Conservation (phyloP, 192 early-diverging fungal species). For the Rhizophagus prolifer region DNA sequence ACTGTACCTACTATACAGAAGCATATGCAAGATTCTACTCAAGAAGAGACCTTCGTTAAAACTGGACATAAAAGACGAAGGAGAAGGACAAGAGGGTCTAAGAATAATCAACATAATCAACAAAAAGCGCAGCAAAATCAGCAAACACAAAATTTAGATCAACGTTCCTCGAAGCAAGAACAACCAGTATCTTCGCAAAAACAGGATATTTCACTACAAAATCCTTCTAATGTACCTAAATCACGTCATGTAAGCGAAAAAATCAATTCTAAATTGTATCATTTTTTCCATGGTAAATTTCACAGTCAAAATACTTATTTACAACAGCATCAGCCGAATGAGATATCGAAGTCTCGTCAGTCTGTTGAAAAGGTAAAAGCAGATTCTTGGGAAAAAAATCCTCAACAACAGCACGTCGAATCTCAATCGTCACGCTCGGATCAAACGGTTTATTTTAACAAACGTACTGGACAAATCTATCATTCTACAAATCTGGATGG, state of each 20-base stretch:
- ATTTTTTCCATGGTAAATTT: no score
- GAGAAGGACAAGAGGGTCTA: conserved; percentile 17
- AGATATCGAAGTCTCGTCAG: background rate
- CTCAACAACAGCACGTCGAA: no score
- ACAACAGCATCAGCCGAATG: background rate
- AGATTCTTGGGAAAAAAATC: no score
- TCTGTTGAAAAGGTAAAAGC: background rate
- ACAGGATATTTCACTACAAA: background rate
- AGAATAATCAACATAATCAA: conserved; percentile 21
- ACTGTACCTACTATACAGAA: background rate
- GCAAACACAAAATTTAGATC: background rate
- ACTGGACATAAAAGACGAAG: conserved; percentile 5
- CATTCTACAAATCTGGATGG: no score
- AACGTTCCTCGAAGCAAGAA: conserved; percentile 10
- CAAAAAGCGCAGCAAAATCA: conserved; percentile 6
- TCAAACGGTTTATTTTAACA: conserved; percentile 3
- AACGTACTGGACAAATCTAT: background rate
- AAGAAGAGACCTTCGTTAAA: conserved; percentile 10
- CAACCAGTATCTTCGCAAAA: no score
- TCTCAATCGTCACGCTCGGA: background rate
- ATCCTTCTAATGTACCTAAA: background rate
- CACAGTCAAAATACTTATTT: no score
- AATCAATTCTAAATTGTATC: no score
- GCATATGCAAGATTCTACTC: background rate
- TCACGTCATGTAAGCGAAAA: no score